A percentile compares a stretch with the other conserved stretches of the same genome.
These are phyloP conservation scores for Cryptosporidium bovis DNA, from an alignment of 169 alveolate genomes.

Conservation along the genomic window DNA sequence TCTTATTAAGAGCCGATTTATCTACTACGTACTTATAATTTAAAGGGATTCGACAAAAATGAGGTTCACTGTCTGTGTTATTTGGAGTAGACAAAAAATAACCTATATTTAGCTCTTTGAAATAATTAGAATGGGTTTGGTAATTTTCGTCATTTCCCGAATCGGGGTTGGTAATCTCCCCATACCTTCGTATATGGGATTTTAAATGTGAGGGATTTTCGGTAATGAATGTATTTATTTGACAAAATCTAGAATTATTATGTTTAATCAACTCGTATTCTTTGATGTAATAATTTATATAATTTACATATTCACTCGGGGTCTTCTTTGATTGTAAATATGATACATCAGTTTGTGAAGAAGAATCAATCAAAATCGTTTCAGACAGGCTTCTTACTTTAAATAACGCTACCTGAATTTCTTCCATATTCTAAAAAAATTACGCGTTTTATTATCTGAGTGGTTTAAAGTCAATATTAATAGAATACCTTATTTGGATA, in stretches of 20 bases:
- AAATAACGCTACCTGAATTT: slow-evolving; percentile 30
- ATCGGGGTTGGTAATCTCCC: too few relatives aligned
- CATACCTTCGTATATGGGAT: too few relatives aligned
- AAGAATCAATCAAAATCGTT: slow-evolving; percentile 15
- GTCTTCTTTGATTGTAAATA: background rate
- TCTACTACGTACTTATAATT: too few relatives aligned
- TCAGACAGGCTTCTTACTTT: slow-evolving; percentile 1
- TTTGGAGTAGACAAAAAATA: too few relatives aligned
- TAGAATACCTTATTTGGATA: background rate
- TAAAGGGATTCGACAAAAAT: too few relatives aligned
- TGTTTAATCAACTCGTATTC: slow-evolving; percentile 18
- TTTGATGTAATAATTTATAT: slow-evolving; percentile 11
- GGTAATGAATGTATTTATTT: too few relatives aligned
- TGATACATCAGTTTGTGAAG: slow-evolving; percentile 26
- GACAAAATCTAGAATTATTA: background rate
- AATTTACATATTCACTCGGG: slow-evolving; percentile 37
- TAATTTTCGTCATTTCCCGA: too few relatives aligned
- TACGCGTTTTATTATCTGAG: background rate
- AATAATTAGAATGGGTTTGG: too few relatives aligned
- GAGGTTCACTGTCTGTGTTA: too few relatives aligned
- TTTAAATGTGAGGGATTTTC: too few relatives aligned
- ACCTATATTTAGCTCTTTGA: too few relatives aligned
- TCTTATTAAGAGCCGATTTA: too few relatives aligned
- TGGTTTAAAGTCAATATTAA: slow-evolving; percentile 11
- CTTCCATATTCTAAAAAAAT: slow-evolving; percentile 14